These are phyloP conservation scores for Wallacemonas sp. DNA, from an alignment of 208 protist genomes.

Conservation along the genomic window DNA sequence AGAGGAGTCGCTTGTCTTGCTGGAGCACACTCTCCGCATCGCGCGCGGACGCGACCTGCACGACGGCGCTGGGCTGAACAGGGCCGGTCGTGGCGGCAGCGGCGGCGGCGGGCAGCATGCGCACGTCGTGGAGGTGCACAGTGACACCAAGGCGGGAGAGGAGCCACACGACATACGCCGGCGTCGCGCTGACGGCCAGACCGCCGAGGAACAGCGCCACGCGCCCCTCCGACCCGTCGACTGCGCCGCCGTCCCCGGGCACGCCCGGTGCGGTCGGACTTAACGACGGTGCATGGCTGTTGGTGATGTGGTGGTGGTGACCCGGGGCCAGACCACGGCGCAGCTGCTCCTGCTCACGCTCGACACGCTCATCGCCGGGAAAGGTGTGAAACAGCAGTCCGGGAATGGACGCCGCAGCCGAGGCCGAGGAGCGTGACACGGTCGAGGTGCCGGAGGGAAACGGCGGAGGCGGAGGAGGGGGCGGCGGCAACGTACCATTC, in stretches of 20 bases:
- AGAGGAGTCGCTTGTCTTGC: slow-evolving; percentile 34
- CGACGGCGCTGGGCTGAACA: slow-evolving; percentile 18
- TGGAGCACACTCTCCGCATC: slow-evolving; percentile 22
- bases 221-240: neutral
- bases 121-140: slow-evolving; percentile 31
- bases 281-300: too few relatives aligned
- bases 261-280: too few relatives aligned
- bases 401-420: slow-evolving; percentile 4
- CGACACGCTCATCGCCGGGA: slow-evolving; percentile 26
- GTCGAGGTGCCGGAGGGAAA: neutral
- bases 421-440: slow-evolving; percentile 9
- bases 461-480: neutral
- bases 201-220: slow-evolving; percentile 39
- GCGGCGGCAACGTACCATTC: neutral
- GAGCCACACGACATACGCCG: slow-evolving; percentile 41
- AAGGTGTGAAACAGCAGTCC: slow-evolving; percentile 27
- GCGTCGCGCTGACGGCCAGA: slow-evolving; percentile 23
- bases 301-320: too few relatives aligned
- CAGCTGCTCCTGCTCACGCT: slow-evolving; percentile 5
- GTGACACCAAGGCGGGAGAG: slow-evolving; percentile 29
- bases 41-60: slow-evolving; percentile 21
- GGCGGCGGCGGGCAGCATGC: slow-evolving; percentile 21
- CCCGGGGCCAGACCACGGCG: too few relatives aligned
- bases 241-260: too few relatives aligned
- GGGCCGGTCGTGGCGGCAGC: slow-evolving; percentile 11